Evolutionary conservation across 2,329 filamentous ascomycete genomes (phyloP), one percentile per base, ranked within the genome.

Genomic region (Verticillium longisporum): DNA sequence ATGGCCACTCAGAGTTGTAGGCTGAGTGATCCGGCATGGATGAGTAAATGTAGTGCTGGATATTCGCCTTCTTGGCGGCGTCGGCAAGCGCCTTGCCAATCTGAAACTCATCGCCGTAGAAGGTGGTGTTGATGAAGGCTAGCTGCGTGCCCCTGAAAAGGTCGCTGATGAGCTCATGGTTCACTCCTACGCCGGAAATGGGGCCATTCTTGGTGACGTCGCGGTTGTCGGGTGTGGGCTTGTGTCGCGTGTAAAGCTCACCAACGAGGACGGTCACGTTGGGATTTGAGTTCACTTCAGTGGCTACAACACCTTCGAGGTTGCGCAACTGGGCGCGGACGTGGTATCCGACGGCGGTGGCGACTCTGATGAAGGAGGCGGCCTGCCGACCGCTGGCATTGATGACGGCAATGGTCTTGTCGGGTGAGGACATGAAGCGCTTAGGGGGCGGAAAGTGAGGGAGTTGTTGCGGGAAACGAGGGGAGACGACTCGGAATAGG

Each of bases 121-220:
- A 96, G 5, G 92, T 96, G 53, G 95, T 99, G 78, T 99, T 99
- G 79, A 98, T 92, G 75, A 98, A 99, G 62, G 95, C 95, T 58
- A 96, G 83, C 68, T 96, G 89, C 26, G 91, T 89, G 64, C 91
- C 92, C 41, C 83, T 80, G 80, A 98, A 98, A 21, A 98, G 82
- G 66, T 89, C 83, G 60, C 84, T 81, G 70, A 97, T 89, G 66
- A 97, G 75, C 1, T 80, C 80, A 68, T 87, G 82, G 72, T 92
- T 91, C 70, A 94, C 85, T 64, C 89, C 84, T 64, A 86, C 82
- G 54, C 83, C 83, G 53, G 80, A 80, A 59, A 86, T 89, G 69
- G 72, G 84, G 65, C 74, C 90, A 79, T 81, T 89, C 76, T 78
- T 82, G 58, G 89, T 90, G 69, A 96, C 89, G 75, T 86, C 83